phyloP scores from a whole-genome alignment of 441 rosid genomes.

The Erodium texanum region DNA sequence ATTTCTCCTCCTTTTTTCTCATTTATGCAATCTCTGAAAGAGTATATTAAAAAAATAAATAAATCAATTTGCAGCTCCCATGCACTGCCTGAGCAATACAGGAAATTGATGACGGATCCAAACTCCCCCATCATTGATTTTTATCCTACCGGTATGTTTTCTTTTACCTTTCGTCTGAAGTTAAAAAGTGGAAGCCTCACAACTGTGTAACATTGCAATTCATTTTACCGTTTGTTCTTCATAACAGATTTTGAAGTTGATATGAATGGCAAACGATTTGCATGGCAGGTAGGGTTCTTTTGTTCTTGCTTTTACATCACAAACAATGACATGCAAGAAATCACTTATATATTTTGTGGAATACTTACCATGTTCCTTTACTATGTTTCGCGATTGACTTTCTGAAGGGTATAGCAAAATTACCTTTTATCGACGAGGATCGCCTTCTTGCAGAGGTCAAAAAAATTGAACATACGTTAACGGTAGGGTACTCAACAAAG shows the following conservation, averaged over 20 bases:
- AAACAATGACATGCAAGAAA: not conserved
- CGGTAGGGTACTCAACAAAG: constrained; percentile 13
- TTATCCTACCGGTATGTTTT: constrained; percentile 26
- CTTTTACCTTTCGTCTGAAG: not conserved
- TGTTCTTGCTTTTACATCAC: not conserved
- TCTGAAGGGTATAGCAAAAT: constrained; percentile 21
- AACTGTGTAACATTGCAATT: not conserved
- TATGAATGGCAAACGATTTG: constrained; percentile 21
- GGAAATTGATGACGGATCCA: constrained; percentile 25
- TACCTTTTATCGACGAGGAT: constrained; percentile 29
- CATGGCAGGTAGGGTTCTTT: constrained; percentile 24
- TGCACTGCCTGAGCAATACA: constrained; percentile 26
- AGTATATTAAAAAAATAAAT: not conserved
- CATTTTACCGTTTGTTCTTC: not conserved
- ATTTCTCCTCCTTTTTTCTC: not conserved
- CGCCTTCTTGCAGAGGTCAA: constrained; percentile 27
- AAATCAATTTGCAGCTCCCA: constrained; percentile 24
- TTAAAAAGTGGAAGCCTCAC: not conserved
- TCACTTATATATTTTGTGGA: not conserved
- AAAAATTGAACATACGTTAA: constrained; percentile 26
- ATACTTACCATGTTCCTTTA: not conserved
- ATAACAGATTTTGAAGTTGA: constrained; percentile 29
- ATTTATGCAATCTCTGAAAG: not conserved
- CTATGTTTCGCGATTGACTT: not conserved
- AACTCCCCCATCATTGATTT: constrained; percentile 25